These are phyloP conservation scores for Dunaliella primolecta DNA, from an alignment of 139 green algal genomes.

Conservation along the genomic window DNA sequence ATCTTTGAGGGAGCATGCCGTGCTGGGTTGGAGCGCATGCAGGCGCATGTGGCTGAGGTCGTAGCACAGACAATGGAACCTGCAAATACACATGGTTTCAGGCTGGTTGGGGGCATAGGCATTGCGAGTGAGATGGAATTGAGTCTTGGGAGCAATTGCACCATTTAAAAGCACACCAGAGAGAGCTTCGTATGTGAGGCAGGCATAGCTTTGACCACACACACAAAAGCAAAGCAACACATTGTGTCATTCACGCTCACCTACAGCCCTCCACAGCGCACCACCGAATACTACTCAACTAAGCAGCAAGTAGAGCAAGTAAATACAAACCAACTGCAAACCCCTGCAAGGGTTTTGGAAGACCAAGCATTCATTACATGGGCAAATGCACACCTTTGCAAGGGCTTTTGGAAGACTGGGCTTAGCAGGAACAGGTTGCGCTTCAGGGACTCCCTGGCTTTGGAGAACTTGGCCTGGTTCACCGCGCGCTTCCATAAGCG, in stretches of 20 bases:
- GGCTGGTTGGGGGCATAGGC: not conserved
- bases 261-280: too few species aligned
- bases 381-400: slow-evolving; percentile 14
- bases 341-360: too few species aligned
- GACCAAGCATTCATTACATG: too few species aligned
- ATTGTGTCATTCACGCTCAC: not conserved
- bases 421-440: slow-evolving; percentile 73
- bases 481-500: slow-evolving; percentile 60
- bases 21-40: slow-evolving; percentile 49
- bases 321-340: too few species aligned
- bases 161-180: not conserved
- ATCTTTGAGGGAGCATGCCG: slow-evolving; percentile 17
- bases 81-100: not conserved
- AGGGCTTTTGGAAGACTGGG: slow-evolving; percentile 62
- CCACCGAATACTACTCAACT: too few species aligned
- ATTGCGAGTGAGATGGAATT: not conserved
- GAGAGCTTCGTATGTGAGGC: not conserved
- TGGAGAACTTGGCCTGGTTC: slow-evolving; percentile 58
- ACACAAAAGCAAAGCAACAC: not conserved
- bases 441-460: slow-evolving; percentile 45
- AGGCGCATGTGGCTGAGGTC: slow-evolving; percentile 51
- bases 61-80: slow-evolving; percentile 58
- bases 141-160: not conserved
- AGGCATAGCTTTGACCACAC: not conserved
- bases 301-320: too few species aligned